Percentiles rank a stretch among this genome's conserved stretches.
Conservation (phyloP, 345 rosid species). For the Isatis tinctoria region DNA sequence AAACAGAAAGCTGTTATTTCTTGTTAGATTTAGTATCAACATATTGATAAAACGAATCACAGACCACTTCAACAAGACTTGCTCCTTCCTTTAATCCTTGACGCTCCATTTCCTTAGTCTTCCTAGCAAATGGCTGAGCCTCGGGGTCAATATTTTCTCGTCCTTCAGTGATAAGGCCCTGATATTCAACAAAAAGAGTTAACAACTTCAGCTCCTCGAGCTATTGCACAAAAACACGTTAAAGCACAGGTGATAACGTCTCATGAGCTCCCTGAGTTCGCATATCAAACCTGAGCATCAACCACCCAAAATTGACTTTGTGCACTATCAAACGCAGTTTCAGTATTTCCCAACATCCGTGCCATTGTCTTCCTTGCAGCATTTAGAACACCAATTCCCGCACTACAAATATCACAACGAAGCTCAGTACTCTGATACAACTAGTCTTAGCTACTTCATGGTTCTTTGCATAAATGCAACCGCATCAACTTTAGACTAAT, state of each 20-base stretch:
- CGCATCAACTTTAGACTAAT: not conserved
- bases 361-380: constrained; percentile 99
- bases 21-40: not conserved
- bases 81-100: constrained; percentile 91
- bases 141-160: constrained; percentile 74
- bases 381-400: constrained; percentile 96
- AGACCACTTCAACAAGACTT: constrained; percentile 84
- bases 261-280: not conserved
- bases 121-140: constrained; percentile 82
- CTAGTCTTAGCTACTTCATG: not conserved
- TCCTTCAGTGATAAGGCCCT: constrained; percentile 92
- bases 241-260: not conserved
- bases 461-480: not conserved
- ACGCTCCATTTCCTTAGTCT: constrained; percentile 69
- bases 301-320: constrained; percentile 96
- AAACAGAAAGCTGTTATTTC: constrained; percentile 16
- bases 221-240: constrained; percentile 48
- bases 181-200: constrained; percentile 28
- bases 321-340: constrained; percentile 84
- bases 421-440: not conserved
- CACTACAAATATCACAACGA: constrained; percentile 50
- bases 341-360: constrained; percentile 88
- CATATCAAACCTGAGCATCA: constrained; percentile 69
- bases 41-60: constrained; percentile 9
- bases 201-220: constrained; percentile 15